These are phyloP conservation scores for Chaetomiaceae sp. DNA, from an alignment of 2,329 filamentous ascomycete genomes.

Conservation along the genomic window DNA sequence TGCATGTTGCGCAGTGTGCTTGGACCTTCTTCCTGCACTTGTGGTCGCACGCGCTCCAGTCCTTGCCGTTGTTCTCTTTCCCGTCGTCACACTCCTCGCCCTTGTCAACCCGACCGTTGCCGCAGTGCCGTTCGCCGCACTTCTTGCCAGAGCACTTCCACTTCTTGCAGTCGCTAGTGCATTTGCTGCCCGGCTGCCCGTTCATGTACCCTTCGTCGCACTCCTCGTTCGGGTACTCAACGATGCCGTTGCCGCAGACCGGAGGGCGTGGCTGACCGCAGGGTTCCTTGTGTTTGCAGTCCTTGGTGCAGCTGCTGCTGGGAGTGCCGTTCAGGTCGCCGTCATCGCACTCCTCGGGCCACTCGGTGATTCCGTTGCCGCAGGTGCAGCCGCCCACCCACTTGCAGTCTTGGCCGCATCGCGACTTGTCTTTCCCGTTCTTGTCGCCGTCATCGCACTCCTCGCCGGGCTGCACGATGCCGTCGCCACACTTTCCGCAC, in stretches of 20 bases:
- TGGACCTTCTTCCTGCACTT: constrained; percentile 9
- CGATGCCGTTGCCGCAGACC: constrained; percentile 19
- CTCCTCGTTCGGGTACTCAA: constrained; percentile 13
- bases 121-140: constrained; percentile 5
- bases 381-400: constrained; percentile 2
- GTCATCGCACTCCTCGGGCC: constrained; percentile 20
- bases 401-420: constrained; percentile 13
- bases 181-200: constrained; percentile 12
- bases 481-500: constrained; percentile 14
- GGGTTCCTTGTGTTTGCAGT: constrained; percentile 10
- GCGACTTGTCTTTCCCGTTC: constrained; percentile 12
- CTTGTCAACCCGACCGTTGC: constrained; percentile 8
- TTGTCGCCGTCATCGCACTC: constrained; percentile 18
- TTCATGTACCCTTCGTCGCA: constrained; percentile 18
- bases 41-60: constrained; percentile 8
- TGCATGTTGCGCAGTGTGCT: constrained; percentile 16
- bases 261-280: constrained; percentile 14
- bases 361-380: constrained; percentile 19
- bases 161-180: constrained; percentile 12
- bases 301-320: constrained; percentile 5
- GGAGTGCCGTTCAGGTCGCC: constrained; percentile 17
- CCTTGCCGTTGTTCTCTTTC: constrained; percentile 12
- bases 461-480: constrained; percentile 17
- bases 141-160: neutral
- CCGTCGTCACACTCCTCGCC: constrained; percentile 20